Percentiles rank a stretch among this genome's conserved stretches.
Evolutionary conservation across 1,284 basidiomycete species (phyloP).

Genomic region (Pseudozyma sp.): DNA sequence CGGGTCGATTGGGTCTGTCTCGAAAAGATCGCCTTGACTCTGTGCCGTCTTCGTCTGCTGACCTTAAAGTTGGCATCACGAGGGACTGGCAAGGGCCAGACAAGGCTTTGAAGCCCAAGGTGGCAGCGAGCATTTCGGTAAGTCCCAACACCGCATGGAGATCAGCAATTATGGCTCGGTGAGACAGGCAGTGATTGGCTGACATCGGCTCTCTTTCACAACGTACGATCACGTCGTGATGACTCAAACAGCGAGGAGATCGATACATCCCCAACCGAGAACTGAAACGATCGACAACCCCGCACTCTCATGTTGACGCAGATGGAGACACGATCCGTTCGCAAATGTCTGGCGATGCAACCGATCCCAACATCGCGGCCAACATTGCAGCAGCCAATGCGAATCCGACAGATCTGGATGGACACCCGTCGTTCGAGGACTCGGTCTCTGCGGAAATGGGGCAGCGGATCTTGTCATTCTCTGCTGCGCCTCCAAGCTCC

Average conservation of each 20-base stretch:
- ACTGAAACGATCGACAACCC: constrained; percentile 43
- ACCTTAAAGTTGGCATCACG: constrained; percentile 53
- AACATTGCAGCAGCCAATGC: constrained; percentile 55
- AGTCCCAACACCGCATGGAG: not conserved
- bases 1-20: constrained; percentile 23
- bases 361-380: constrained; percentile 49
- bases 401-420: constrained; percentile 55
- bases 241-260: constrained; percentile 55
- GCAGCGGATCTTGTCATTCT: constrained; percentile 70
- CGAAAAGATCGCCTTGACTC: constrained; percentile 52
- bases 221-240: not conserved
- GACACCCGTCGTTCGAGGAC: constrained; percentile 55
- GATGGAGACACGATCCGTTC: constrained; percentile 58
- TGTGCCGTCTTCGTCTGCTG: constrained; percentile 26
- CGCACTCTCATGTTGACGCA: constrained; percentile 44
- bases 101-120: constrained; percentile 40
- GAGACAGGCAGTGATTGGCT: no score
- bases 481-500: constrained; percentile 69
- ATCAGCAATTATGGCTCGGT: not conserved
- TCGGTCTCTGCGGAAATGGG: constrained; percentile 67
- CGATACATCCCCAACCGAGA: constrained; percentile 66
- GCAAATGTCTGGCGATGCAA: constrained; percentile 32
- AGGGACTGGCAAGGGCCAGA: constrained; percentile 62
- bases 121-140: constrained; percentile 44
- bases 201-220: not conserved